Conservation (phyloP, 768 basidiomycete genomes). For the Suillus sp. region DNA sequence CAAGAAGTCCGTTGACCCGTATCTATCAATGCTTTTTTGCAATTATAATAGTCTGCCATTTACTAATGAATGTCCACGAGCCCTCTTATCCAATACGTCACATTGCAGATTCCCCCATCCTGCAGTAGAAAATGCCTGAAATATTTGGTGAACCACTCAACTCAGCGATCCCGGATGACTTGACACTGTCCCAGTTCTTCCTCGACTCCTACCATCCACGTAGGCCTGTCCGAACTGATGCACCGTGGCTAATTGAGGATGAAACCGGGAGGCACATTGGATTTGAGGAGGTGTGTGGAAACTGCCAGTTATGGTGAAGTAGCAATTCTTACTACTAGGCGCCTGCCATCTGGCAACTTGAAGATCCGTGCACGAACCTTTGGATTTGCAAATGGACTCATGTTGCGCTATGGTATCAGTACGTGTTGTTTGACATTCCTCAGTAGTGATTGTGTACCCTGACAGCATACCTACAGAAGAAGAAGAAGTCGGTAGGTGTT, state of each 20-base stretch:
- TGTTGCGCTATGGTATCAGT: conserved; percentile 53
- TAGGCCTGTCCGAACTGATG: conserved; percentile 45
- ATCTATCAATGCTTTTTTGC: neutral
- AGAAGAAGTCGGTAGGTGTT: conserved; percentile 52
- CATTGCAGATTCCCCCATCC: neutral
- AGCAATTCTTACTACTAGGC: neutral
- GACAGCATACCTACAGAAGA: conserved; percentile 36
- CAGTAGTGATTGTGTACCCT: conserved; percentile 5
- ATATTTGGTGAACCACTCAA: conserved; percentile 32
- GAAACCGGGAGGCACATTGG: conserved; percentile 45
- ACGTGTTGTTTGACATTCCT: conserved; percentile 2
- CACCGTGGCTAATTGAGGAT: conserved; percentile 67
- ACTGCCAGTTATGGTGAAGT: neutral
- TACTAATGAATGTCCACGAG: neutral
- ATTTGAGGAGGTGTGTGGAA: conserved; percentile 49
- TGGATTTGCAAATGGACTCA: conserved; percentile 56
- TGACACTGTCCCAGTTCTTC: conserved; percentile 69
- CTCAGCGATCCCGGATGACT: conserved; percentile 56
- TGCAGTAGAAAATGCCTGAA: conserved; percentile 24
- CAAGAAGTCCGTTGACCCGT: neutral
- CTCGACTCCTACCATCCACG: conserved; percentile 46
- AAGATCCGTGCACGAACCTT: conserved; percentile 47
- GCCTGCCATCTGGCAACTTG: neutral
- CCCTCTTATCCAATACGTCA: neutral
- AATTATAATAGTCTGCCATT: neutral